Conservation (phyloP, 2,329 filamentous ascomycete species). For the Lecanicillium sp. region DNA sequence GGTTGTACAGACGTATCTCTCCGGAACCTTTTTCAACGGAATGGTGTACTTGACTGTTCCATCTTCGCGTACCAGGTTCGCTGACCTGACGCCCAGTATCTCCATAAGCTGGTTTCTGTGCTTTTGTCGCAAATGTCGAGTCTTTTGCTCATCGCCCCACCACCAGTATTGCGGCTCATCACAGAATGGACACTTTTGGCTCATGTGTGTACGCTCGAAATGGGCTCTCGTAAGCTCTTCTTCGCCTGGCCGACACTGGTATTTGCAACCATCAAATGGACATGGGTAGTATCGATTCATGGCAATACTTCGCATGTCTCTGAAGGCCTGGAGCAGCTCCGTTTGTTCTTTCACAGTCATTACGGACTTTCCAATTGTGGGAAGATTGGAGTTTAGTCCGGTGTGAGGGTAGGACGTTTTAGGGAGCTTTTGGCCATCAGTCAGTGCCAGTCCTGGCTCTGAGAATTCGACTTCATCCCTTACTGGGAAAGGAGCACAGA, state of each 20-base stretch:
- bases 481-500: too few species aligned
- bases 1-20: too few species aligned
- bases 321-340: constrained; percentile 19
- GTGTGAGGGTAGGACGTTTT: too few species aligned
- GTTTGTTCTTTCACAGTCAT: constrained; percentile 32
- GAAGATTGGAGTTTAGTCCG: constrained; percentile 15
- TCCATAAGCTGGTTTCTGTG: constrained; percentile 18
- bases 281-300: constrained; percentile 25
- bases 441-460: too few species aligned
- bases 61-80: neutral
- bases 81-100: constrained; percentile 7
- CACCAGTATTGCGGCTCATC: constrained; percentile 19
- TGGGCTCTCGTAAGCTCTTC: constrained; percentile 25
- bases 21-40: constrained; percentile 2
- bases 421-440: too few species aligned
- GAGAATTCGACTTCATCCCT: too few species aligned
- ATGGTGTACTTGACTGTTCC: neutral
- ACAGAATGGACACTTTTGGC: constrained; percentile 27
- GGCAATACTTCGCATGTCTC: constrained; percentile 1
- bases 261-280: constrained; percentile 27
- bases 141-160: constrained; percentile 18
- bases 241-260: constrained; percentile 22
- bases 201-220: constrained; percentile 23
- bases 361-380: constrained; percentile 27
- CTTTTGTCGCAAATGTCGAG: constrained; percentile 19